phyloP scores from a whole-genome alignment of 176 grass and related monocot genomes.

The Musa itinerans region DNA sequence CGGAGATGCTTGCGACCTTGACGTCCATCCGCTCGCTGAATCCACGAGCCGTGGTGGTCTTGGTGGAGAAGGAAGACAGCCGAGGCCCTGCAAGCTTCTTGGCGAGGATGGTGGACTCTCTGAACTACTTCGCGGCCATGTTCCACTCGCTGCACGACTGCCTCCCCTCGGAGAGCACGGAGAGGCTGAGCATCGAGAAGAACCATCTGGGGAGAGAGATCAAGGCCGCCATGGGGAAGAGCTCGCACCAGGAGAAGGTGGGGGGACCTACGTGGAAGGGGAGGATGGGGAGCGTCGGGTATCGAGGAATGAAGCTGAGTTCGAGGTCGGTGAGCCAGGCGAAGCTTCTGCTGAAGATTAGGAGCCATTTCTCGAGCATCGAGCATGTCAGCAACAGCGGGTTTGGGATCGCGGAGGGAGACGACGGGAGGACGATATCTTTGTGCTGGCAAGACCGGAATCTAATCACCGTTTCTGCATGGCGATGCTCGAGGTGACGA shows the following conservation, averaged over 20 bases:
- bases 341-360: conserved; percentile 80
- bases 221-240: conserved; percentile 9
- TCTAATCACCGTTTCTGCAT: conserved; percentile 41
- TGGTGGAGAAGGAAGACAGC: conserved; percentile 37
- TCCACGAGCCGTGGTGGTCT: conserved; percentile 42
- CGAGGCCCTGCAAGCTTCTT: conserved; percentile 23
- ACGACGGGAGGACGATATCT: conserved; percentile 31
- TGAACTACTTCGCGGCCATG: conserved; percentile 57
- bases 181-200: conserved; percentile 70
- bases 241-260: neutral
- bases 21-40: conserved; percentile 33
- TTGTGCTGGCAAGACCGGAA: conserved; percentile 48
- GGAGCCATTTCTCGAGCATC: conserved; percentile 32
- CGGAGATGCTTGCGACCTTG: conserved; percentile 27
- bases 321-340: conserved; percentile 78
- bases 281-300: conserved; percentile 41
- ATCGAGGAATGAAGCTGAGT: conserved; percentile 42
- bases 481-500: conserved; percentile 23
- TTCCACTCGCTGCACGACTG: conserved; percentile 71
- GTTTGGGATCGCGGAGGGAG: conserved; percentile 44
- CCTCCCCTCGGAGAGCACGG: conserved; percentile 55
- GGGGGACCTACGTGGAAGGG: conserved; percentile 27
- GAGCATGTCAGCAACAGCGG: conserved; percentile 27
- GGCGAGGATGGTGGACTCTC: conserved; percentile 34
- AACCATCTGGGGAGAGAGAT: conserved; percentile 70